Conservation (phyloP, 225 moss, liverwort and hornwort genomes). For the Neckera pumila region DNA sequence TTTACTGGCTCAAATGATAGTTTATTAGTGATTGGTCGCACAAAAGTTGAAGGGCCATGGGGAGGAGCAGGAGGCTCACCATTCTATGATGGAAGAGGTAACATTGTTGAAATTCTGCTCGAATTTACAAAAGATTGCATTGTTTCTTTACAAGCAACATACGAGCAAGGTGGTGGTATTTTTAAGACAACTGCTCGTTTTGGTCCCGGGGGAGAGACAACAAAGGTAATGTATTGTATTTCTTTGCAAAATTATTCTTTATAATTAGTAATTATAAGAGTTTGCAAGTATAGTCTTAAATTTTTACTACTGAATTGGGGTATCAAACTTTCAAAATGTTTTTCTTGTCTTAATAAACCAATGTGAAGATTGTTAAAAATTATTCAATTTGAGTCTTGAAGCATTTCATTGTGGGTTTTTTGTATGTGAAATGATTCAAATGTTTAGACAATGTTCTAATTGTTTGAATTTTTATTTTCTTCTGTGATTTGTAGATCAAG, state of each 20-base stretch:
- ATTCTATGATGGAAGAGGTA: slow-evolving; percentile 5
- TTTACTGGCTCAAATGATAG: too few relatives aligned
- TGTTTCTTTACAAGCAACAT: neutral
- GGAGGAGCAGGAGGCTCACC: neutral
- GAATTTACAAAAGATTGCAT: neutral
- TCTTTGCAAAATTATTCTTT: neutral
- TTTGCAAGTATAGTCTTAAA: neutral
- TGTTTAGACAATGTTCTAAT: neutral
- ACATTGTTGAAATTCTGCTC: neutral
- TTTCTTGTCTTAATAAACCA: neutral
- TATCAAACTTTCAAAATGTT: neutral
- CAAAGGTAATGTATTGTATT: neutral
- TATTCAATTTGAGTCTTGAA: neutral
- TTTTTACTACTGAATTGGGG: neutral
- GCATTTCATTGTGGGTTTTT: neutral
- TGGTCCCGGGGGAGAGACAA: neutral
- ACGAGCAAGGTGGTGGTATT: neutral
- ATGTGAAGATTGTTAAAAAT: neutral
- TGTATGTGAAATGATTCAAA: neutral
- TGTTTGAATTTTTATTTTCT: neutral
- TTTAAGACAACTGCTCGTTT: neutral
- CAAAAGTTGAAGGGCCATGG: neutral
- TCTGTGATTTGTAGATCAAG: neutral
- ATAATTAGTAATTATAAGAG: neutral
- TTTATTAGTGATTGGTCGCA: neutral